A percentile compares a stretch with the other conserved stretches of the same genome.
Conservation (phyloP, 2,329 filamentous ascomycete genomes). For the Pseudogymnoascus sp. region DNA sequence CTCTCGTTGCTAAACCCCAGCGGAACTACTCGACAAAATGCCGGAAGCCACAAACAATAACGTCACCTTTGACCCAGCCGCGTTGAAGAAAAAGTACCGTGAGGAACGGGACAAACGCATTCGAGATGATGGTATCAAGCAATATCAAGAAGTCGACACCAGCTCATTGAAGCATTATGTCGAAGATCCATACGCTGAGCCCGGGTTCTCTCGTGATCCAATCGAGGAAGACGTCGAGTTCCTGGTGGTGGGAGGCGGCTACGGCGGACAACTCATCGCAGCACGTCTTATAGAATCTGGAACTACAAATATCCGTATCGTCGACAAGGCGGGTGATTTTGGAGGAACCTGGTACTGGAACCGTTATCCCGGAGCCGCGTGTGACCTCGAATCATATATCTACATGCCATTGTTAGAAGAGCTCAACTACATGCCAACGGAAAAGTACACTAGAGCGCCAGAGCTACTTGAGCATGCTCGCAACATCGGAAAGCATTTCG, state of each 20-base stretch:
- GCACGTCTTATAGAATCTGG: conserved; percentile 14
- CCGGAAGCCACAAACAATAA: neutral
- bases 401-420: conserved; percentile 56
- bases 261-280: conserved; percentile 9
- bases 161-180: conserved; percentile 12
- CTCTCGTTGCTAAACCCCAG: neutral
- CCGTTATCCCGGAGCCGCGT: conserved; percentile 41
- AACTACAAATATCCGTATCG: conserved; percentile 32
- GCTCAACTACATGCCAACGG: conserved; percentile 48
- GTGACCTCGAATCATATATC: conserved; percentile 53
- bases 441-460: conserved; percentile 17
- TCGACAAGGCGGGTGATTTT: conserved; percentile 41
- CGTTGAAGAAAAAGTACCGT: conserved; percentile 4
- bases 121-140: conserved; percentile 11
- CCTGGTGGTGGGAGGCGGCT: neutral
- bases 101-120: conserved; percentile 15
- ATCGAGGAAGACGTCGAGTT: neutral
- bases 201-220: neutral
- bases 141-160: conserved; percentile 11
- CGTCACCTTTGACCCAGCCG: neutral
- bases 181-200: conserved; percentile 13
- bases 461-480: neutral
- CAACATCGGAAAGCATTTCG: neutral
- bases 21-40: neutral
- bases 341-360: conserved; percentile 45